Conservation (phyloP, 768 basidiomycete genomes). For the Amanita subjunquillea region DNA sequence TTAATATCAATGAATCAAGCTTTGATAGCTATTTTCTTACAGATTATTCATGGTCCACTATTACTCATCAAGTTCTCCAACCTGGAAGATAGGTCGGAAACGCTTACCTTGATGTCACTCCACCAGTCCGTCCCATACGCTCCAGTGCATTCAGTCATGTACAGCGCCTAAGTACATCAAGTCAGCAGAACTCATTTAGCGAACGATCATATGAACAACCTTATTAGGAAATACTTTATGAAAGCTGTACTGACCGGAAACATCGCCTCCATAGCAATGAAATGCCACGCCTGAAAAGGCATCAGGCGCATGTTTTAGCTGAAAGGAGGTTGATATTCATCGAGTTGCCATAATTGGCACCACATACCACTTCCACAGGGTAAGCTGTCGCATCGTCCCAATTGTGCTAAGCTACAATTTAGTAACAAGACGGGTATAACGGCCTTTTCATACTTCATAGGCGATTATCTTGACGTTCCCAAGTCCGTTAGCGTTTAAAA, state of each 20-base stretch:
- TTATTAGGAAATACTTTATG: constrained; percentile 45
- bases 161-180: constrained; percentile 24
- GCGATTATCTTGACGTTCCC: constrained; percentile 53
- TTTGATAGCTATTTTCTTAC: constrained; percentile 16
- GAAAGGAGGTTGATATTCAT: not conserved
- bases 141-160: constrained; percentile 57
- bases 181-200: not conserved
- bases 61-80: not conserved
- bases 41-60: constrained; percentile 66
- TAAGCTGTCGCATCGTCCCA: constrained; percentile 60
- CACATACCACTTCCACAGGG: constrained; percentile 33
- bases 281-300: constrained; percentile 60
- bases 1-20: not conserved
- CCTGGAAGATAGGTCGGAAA: not conserved
- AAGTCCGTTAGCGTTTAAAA: constrained; percentile 57
- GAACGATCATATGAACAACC: constrained; percentile 14
- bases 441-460: not conserved
- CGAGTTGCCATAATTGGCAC: not conserved
- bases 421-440: not conserved
- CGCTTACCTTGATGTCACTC: constrained; percentile 59
- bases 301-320: constrained; percentile 45
- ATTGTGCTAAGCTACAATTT: constrained; percentile 37
- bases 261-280: constrained; percentile 59
- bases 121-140: constrained; percentile 66
- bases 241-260: constrained; percentile 44